A percentile compares a stretch with the other conserved stretches of the same genome.
Evolutionary conservation across 2,329 filamentous ascomycete genomes (phyloP).

Genomic region (Alternaria sp.): DNA sequence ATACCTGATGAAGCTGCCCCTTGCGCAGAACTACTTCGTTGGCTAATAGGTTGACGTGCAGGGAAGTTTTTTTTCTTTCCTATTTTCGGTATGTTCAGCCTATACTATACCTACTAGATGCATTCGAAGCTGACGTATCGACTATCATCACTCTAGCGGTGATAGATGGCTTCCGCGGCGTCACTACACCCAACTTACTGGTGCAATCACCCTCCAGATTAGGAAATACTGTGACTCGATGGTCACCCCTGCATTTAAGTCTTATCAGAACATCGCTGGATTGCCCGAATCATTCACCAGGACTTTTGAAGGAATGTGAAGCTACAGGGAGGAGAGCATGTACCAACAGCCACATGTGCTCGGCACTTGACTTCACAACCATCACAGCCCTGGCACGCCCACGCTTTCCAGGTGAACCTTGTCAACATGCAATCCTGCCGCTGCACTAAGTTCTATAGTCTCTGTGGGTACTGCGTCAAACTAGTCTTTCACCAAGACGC

Average conservation of each 20-base stretch:
- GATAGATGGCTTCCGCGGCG: not conserved
- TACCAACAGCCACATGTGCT: conserved; percentile 1
- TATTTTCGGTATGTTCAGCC: not conserved
- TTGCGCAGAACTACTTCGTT: conserved; percentile 16
- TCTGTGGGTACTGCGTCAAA: conserved; percentile 14
- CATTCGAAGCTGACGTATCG: not conserved
- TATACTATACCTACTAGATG: not conserved
- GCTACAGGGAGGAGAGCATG: conserved; percentile 4
- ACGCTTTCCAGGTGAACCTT: not conserved
- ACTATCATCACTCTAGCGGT: not conserved
- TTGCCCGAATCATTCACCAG: not conserved
- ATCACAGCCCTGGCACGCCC: conserved; percentile 1
- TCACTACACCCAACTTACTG: conserved; percentile 1
- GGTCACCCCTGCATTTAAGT: not conserved
- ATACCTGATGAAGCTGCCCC: conserved; percentile 9
- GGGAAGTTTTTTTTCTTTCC: not conserved
- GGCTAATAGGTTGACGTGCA: not conserved
- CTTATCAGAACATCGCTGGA: not conserved
- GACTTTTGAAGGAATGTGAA: conserved; percentile 1
- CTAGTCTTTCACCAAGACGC: conserved; percentile 15
- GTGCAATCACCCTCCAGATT: not conserved
- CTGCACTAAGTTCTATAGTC: conserved; percentile 3
- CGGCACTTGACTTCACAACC: not conserved
- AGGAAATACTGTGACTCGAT: not conserved
- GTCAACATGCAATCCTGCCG: conserved; percentile 5